Conservation (phyloP, 2,329 filamentous ascomycete genomes). For the Stagonosporopsis vannaccii region DNA sequence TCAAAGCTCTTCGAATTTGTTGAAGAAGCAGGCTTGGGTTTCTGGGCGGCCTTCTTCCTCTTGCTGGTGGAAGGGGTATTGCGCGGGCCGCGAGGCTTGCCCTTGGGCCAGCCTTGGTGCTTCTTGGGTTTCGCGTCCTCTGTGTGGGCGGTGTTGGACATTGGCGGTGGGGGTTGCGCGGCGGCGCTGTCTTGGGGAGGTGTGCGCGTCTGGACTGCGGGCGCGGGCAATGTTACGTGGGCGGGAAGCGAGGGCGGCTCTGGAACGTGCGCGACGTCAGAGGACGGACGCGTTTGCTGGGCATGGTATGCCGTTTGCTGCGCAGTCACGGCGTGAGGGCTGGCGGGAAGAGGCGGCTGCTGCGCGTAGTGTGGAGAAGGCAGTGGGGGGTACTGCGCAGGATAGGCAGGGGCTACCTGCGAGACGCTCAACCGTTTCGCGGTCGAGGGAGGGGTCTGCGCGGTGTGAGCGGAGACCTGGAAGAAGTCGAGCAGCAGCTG, state of each 20-base stretch:
- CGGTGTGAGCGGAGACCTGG: conserved; percentile 39
- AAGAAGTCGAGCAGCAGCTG: conserved; percentile 56
- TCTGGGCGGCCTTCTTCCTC: conserved; percentile 50
- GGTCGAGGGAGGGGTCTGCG: conserved; percentile 36
- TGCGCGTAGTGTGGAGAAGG: conserved; percentile 19
- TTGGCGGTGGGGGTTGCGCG: conserved; percentile 22
- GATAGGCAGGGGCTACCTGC: conserved; percentile 18
- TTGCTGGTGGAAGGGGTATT: conserved; percentile 46
- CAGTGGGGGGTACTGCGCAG: conserved; percentile 19
- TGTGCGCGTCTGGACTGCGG: conserved; percentile 49
- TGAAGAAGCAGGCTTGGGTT: conserved; percentile 37
- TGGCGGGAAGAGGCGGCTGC: conserved; percentile 15
- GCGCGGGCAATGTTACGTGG: conserved; percentile 18
- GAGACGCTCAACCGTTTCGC: conserved; percentile 42
- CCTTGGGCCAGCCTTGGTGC: conserved; percentile 55
- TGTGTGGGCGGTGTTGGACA: conserved; percentile 1
- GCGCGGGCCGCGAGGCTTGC: conserved; percentile 53
- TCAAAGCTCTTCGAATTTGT: conserved; percentile 28
- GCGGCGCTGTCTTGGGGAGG: conserved; percentile 46
- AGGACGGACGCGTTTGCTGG: conserved; percentile 22
- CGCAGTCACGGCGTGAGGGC: conserved; percentile 18
- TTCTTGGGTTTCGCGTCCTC: conserved; percentile 40
- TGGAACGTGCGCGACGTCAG: conserved; percentile 27
- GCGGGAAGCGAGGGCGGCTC: conserved; percentile 18
- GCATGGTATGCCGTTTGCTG: conserved; percentile 15